Evolutionary conservation across 257 asterid genomes (phyloP), one percentile per base, ranked within the genome.

Genomic region (Phtheirospermum japonicum): DNA sequence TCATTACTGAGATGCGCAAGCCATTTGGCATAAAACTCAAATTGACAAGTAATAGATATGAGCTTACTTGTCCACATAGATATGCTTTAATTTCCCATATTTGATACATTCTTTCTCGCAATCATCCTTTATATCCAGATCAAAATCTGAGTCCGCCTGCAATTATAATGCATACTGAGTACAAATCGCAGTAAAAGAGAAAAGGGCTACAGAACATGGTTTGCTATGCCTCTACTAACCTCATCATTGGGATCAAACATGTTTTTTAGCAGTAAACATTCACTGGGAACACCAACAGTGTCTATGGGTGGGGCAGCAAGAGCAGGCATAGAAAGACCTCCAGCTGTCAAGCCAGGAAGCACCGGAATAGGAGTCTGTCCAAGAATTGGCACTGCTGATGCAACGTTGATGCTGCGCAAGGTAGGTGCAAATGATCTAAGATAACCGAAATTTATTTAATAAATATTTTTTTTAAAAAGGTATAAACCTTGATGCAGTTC

Each of bases 81-180:
- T 81, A 67, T 86, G 91, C 77, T 77, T 83, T 66, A 86, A 51
- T 11, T 50, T 55, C 61, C 91, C 91, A 57, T 66, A 83, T 69
- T 72, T 83, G 10, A 85, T 74, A 57, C 91, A 83, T 75, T 83
- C 87, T 4, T 71, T 82, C 71, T 75, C 70, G 54, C 84, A 88
- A 71, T 86, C 91, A 59, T 83, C 91, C 72, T 83, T 86, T 67
- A 86, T 83, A 71, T 86, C 95, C 40, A 77, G 75, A 72, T 86
- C 95, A 69, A 86, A 86, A 62, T 83, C 84, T 39, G 86, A 82
- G 63, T 77, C 91, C 9, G 77, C 53, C 95, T 86, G 77, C 80
- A 83, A 62, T 30, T 20, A 54, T 2, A 40, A 64, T 36, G 20
- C 17, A 59, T 32, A 34, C 13, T 60, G 33, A 61, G 36, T 50